These are phyloP conservation scores for Saturnispora dispora DNA, from an alignment of 805 yeast genomes.

Conservation along the genomic window DNA sequence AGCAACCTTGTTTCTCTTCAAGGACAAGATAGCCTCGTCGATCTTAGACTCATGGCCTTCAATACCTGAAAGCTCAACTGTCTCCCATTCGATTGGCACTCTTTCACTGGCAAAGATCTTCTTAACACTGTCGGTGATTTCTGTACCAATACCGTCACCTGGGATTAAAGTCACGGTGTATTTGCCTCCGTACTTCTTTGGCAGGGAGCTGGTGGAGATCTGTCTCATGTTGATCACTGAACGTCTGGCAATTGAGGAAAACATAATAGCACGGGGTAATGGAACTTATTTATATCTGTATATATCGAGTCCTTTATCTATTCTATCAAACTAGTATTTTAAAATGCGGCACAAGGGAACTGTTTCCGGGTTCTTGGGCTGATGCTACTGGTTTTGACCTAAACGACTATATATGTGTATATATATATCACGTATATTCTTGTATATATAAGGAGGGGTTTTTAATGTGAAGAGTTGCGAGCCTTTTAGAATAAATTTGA, in stretches of 20 bases:
- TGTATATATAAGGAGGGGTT: background rate
- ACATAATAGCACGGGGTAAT: constrained; percentile 14
- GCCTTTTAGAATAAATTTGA: background rate
- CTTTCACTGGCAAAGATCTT: constrained; percentile 78
- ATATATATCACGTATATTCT: too few relatives aligned
- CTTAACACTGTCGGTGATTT: constrained; percentile 88
- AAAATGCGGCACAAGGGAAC: constrained; percentile 4
- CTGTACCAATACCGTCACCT: constrained; percentile 97
- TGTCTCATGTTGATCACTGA: constrained; percentile 18
- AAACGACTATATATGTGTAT: background rate
- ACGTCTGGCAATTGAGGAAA: constrained; percentile 18
- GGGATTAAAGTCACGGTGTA: constrained; percentile 93
- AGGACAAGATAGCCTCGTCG: constrained; percentile 77
- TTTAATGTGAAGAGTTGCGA: background rate
- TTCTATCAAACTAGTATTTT: background rate
- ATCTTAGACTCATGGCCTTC: constrained; percentile 43
- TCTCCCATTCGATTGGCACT: constrained; percentile 92
- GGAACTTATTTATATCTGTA: constrained; percentile 21
- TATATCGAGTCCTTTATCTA: background rate
- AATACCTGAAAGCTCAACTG: constrained; percentile 56
- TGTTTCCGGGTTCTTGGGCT: background rate
- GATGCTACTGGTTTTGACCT: background rate
- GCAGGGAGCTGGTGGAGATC: constrained; percentile 36
- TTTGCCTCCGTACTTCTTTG: constrained; percentile 91
- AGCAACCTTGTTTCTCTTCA: constrained; percentile 95